Base-by-base conservation (phyloP, 805 yeast species). In the Schwanniomyces pseudopolymorphus region DNA sequence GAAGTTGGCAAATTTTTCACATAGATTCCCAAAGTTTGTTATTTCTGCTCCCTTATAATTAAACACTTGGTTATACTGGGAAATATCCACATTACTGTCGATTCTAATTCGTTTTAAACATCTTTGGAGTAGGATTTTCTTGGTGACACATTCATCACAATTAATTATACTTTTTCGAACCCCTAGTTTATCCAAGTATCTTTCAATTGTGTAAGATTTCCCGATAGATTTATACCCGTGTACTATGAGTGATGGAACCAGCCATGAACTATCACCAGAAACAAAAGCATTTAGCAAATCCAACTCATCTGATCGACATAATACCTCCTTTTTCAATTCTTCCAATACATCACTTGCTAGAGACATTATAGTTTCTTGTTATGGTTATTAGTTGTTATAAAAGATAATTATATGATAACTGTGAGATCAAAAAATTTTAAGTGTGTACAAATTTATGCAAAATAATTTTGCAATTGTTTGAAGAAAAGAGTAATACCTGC, bases 171-270 rank as follows among this genome's bases (percentile, higher is more conserved):
- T 57, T 17, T 57, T 54, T 4, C 57, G 55, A 4, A 71, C 55
- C 1, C 55, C 56, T 11, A 71, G 42, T 7, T 52, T 46, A 5
- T 63, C 41, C 13, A 77, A 55, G 47, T 64, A 75, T 14, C 54
- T 46, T 1, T 48, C 51, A 4, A 78, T 59, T 0, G 72, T 65
- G 44, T 60, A 62, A 2, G 81, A 61, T 52, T 79, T 79, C 0
- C 84, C 84, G 14, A 75, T 63, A 1, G 81, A 69, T 43, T 70
- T 64, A 46, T 72, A 69, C 0, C 84, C 84, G 53, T 77, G 80
- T 3, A 79, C 66, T 2, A 76, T 56, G 9, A 78, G 39, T 5
- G 70, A 57, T 1, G 77, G 70, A 0, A 66, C 61, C 60, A 67
- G 63, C 2, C 57, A 27, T 3, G 46, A 52, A 1, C 54, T 22